A percentile compares a stretch with the other conserved stretches of the same genome.
Evolutionary conservation across 2,329 filamentous ascomycete species (phyloP).

Genomic region (Pseudogymnoascus destructans): DNA sequence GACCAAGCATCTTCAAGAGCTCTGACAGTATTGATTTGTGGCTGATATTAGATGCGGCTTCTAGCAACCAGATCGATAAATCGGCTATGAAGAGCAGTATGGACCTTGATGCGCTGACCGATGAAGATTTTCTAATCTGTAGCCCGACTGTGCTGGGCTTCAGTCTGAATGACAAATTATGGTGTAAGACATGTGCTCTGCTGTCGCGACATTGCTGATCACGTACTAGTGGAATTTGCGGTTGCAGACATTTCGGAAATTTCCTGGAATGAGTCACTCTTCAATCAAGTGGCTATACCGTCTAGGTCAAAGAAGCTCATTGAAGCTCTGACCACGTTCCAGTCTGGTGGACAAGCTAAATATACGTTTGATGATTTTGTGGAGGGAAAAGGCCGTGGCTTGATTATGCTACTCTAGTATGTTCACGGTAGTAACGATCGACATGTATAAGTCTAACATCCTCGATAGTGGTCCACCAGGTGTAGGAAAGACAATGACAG

Average conservation of each 20-base stretch:
- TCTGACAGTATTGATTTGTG: not conserved
- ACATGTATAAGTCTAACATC: not conserved
- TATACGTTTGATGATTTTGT: conserved; percentile 10
- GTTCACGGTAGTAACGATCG: not conserved
- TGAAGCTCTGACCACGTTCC: not conserved
- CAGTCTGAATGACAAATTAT: not conserved
- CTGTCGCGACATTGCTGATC: not conserved
- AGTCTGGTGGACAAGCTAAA: not conserved
- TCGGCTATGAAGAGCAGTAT: not conserved
- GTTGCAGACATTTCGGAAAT: conserved; percentile 7
- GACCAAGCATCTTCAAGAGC: conserved; percentile 12
- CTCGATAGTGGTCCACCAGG: not conserved
- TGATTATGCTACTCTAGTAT: conserved; percentile 10
- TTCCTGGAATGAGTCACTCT: not conserved
- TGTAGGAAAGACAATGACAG: conserved; percentile 10
- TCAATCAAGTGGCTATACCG: not conserved
- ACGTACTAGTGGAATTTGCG: conserved; percentile 1
- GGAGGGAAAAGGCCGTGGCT: conserved; percentile 4
- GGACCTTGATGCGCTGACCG: not conserved
- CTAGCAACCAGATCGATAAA: not conserved
- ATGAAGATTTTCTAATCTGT: conserved; percentile 7
- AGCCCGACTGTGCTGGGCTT: conserved; percentile 8
- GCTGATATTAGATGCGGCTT: not conserved
- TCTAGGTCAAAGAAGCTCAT: conserved; percentile 1
- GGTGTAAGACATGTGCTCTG: not conserved